Evolutionary conservation across 768 basidiomycete species (phyloP).

Genomic region (Pisolithus marmoratus): DNA sequence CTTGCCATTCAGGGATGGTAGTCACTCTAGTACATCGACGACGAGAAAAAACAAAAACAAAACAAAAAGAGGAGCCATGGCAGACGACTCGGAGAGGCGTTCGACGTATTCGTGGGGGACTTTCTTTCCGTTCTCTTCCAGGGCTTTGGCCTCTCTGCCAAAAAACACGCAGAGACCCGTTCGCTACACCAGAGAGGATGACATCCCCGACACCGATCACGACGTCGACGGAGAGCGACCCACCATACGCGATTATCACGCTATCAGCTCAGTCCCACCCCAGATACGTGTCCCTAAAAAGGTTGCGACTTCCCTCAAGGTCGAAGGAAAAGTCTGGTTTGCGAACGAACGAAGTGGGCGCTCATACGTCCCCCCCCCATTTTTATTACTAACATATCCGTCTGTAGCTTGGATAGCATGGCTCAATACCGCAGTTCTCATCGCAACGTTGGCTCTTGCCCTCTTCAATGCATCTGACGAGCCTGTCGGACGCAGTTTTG

Average conservation of each 20-base stretch:
- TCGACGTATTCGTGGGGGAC: conserved; percentile 60
- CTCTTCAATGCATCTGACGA: conserved; percentile 81
- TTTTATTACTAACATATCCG: conserved; percentile 2
- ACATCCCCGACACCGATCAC: conserved; percentile 57
- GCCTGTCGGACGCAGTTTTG: conserved; percentile 64
- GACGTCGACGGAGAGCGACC: conserved; percentile 49
- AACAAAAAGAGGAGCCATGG: too few relatives aligned
- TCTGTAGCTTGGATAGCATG: conserved; percentile 84
- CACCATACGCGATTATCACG: conserved; percentile 66
- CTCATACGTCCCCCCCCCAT: not conserved
- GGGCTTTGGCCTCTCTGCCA: conserved; percentile 50
- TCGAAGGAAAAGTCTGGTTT: conserved; percentile 97
- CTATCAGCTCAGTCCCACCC: conserved; percentile 60
- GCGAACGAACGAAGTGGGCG: conserved; percentile 86
- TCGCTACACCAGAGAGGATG: conserved; percentile 65
- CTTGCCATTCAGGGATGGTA: not conserved
- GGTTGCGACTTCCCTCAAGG: conserved; percentile 72
- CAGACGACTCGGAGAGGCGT: conserved; percentile 22
- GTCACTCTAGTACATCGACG: not conserved
- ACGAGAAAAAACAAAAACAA: not conserved
- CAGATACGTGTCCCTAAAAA: conserved; percentile 78
- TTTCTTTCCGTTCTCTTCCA: conserved; percentile 65
- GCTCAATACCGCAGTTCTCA: conserved; percentile 77
- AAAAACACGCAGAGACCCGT: conserved; percentile 30
- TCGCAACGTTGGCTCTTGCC: conserved; percentile 80